Conservation (phyloP, 2,329 filamentous ascomycete species). For the Hypoxylon sp. region DNA sequence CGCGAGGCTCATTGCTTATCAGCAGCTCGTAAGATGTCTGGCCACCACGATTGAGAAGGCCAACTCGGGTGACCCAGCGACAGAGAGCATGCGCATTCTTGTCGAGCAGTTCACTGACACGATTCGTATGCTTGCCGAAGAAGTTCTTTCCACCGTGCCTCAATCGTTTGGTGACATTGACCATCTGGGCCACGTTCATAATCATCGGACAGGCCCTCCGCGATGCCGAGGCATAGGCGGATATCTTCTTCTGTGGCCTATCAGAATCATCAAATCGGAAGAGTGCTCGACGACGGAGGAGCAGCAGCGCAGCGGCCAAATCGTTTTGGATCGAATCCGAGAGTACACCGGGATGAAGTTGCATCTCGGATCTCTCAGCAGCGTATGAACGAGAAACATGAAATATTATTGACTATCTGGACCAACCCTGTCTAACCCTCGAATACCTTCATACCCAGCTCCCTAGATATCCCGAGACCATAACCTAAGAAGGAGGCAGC, state of each 20-base stretch:
- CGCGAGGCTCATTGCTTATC: constrained; percentile 48
- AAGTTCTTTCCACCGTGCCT: constrained; percentile 49
- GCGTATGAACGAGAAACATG: constrained; percentile 9
- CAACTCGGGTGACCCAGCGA: constrained; percentile 10
- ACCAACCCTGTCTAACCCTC: too few species aligned
- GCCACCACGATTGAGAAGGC: constrained; percentile 18
- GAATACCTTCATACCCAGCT: too few species aligned
- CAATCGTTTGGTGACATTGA: constrained; percentile 50
- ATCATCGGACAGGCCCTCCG: constrained; percentile 29
- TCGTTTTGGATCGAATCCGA: constrained; percentile 49
- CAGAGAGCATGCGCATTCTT: constrained; percentile 22
- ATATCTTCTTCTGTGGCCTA: constrained; percentile 51
- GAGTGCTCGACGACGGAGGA: constrained; percentile 33
- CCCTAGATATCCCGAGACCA: too few species aligned
- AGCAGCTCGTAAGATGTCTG: constrained; percentile 47
- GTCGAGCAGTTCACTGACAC: constrained; percentile 35
- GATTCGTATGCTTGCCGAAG: constrained; percentile 44
- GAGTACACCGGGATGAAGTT: constrained; percentile 51
- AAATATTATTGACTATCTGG: too few species aligned
- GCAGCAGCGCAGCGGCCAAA: constrained; percentile 42
- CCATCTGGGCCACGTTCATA: constrained; percentile 30
- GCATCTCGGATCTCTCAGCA: constrained; percentile 42
- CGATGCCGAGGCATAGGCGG: constrained; percentile 47
- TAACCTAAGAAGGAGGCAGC: background rate
- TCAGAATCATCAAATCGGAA: constrained; percentile 46